A percentile compares a stretch with the other conserved stretches of the same genome.
phyloP scores from a whole-genome alignment of 2,329 filamentous ascomycete species.

The Dactylonectria macrodidyma region DNA sequence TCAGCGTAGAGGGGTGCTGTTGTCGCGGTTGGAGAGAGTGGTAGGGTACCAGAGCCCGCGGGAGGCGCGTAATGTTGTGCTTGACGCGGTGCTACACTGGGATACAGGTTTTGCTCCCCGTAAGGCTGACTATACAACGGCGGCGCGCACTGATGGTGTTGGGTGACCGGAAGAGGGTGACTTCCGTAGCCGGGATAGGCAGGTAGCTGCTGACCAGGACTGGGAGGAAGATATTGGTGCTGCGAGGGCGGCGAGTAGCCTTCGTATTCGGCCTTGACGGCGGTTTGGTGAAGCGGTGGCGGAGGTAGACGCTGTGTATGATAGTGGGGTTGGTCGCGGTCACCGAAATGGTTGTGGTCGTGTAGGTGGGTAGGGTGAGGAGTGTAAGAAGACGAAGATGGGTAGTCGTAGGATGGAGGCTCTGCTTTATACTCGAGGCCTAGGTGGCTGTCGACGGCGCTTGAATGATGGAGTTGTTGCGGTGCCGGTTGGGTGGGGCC shows the following conservation, averaged over 20 bases:
- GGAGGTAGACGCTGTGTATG: conserved; percentile 46
- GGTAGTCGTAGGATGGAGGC: conserved; percentile 47
- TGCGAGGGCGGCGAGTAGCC: conserved; percentile 43
- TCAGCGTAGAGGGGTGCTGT: conserved; percentile 33
- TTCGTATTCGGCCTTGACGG: conserved; percentile 41
- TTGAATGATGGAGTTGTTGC: conserved; percentile 52
- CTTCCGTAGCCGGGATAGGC: conserved; percentile 29
- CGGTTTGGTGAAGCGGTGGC: conserved; percentile 43
- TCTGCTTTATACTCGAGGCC: conserved; percentile 53
- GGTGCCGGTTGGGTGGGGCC: conserved; percentile 54
- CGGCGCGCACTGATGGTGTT: conserved; percentile 36
- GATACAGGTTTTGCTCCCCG: conserved; percentile 31
- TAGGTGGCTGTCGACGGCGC: conserved; percentile 49
- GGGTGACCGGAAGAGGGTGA: conserved; percentile 22
- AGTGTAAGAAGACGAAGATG: conserved; percentile 45
- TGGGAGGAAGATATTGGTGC: conserved; percentile 36
- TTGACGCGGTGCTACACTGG: conserved; percentile 32
- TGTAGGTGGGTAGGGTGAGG: conserved; percentile 39
- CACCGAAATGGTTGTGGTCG: conserved; percentile 49
- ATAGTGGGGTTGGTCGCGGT: conserved; percentile 45
- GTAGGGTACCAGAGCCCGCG: conserved; percentile 19
- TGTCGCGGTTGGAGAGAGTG: conserved; percentile 29
- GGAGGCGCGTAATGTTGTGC: conserved; percentile 36
- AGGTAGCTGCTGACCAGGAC: conserved; percentile 24
- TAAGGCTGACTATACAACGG: conserved; percentile 35